phyloP scores from a whole-genome alignment of 768 basidiomycete species.

The Nevesoporus exiguus region DNA sequence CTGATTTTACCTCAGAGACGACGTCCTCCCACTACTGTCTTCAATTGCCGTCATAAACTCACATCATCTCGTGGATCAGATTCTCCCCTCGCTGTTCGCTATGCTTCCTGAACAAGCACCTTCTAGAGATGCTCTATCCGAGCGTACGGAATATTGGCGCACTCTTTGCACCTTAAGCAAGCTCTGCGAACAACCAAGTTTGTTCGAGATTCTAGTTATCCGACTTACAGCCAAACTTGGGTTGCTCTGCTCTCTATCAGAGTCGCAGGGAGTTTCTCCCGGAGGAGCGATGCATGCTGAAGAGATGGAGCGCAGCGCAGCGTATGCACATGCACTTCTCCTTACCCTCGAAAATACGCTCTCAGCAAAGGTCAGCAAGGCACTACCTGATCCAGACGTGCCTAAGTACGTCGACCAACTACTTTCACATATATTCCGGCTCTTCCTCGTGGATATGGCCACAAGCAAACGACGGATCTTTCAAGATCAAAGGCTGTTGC shows the following conservation, averaged over 20 bases:
- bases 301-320: conserved; percentile 61
- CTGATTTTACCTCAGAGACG: conserved; percentile 41
- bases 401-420: conserved; percentile 76
- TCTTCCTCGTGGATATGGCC: conserved; percentile 48
- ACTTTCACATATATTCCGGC: conserved; percentile 64
- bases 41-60: conserved; percentile 59
- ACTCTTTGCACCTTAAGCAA: conserved; percentile 64
- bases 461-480: conserved; percentile 24
- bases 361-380: conserved; percentile 42
- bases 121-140: conserved; percentile 44
- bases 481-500: conserved; percentile 36
- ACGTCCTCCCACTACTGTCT: conserved; percentile 59
- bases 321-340: conserved; percentile 84
- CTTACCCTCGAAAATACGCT: conserved; percentile 64
- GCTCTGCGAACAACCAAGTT: conserved; percentile 66
- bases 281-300: conserved; percentile 9
- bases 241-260: conserved; percentile 46
- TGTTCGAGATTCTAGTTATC: conserved; percentile 85
- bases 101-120: conserved; percentile 70
- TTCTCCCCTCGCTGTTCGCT: conserved; percentile 76
- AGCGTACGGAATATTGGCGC: conserved; percentile 65
- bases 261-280: conserved; percentile 2
- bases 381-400: conserved; percentile 62
- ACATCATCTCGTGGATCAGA: conserved; percentile 63
- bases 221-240: conserved; percentile 77